Evolutionary conservation across 306 rosid genomes (phyloP).

Genomic region (Lathyrus aphaca): DNA sequence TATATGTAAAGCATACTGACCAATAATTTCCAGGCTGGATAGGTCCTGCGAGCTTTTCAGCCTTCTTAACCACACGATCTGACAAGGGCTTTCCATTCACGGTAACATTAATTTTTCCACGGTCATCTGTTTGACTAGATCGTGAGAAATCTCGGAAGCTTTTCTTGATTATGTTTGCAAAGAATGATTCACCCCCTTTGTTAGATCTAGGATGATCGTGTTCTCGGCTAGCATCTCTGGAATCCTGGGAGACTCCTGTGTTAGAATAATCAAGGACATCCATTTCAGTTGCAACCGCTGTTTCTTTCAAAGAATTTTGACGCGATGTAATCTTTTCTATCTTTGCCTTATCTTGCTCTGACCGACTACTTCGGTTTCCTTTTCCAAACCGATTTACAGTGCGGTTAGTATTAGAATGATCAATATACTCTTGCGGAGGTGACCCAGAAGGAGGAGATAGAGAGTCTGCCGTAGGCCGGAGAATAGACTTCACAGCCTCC

Average conservation of each 20-base stretch:
- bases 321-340: conserved; percentile 64
- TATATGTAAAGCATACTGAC: conserved; percentile 50
- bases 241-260: conserved; percentile 71
- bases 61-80: conserved; percentile 74
- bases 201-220: conserved; percentile 60
- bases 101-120: conserved; percentile 59
- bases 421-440: conserved; percentile 79
- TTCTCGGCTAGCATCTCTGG: conserved; percentile 66
- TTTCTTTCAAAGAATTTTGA: conserved; percentile 85
- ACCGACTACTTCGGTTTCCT: conserved; percentile 83
- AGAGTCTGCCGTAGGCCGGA: conserved; percentile 50
- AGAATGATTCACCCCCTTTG: conserved; percentile 86
- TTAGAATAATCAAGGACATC: conserved; percentile 84
- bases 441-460: conserved; percentile 84
- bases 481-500: conserved; percentile 51
- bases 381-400: conserved; percentile 67
- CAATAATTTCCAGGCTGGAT: conserved; percentile 94
- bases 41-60: conserved; percentile 89
- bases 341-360: conserved; percentile 88
- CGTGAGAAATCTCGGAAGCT: conserved; percentile 78
- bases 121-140: conserved; percentile 66
- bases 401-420: conserved; percentile 59
- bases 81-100: conserved; percentile 74
- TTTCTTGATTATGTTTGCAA: conserved; percentile 85
- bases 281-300: conserved; percentile 87